phyloP scores from a whole-genome alignment of 331 rosid species.

The Erythrophleum ivorense region DNA sequence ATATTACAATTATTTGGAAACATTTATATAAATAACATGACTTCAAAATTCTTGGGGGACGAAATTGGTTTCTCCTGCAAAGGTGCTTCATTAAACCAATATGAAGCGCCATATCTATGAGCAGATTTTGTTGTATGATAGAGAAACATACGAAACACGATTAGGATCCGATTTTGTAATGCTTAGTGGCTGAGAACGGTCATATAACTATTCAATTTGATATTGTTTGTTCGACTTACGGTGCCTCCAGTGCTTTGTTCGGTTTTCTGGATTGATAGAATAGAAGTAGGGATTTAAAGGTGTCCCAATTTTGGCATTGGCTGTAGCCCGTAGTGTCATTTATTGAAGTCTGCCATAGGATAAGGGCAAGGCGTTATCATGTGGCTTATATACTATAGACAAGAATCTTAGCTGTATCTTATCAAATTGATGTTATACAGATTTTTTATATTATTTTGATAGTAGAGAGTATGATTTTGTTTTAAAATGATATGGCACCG shows the following conservation, averaged over 20 bases:
- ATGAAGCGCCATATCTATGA: constrained; percentile 46
- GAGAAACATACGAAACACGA: constrained; percentile 43
- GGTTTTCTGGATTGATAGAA: background rate
- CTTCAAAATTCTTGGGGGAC: constrained; percentile 51
- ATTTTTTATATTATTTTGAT: background rate
- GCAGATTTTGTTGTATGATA: constrained; percentile 60
- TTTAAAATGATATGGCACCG: background rate
- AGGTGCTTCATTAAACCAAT: constrained; percentile 42
- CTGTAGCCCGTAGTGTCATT: background rate
- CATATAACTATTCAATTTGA: constrained; percentile 24
- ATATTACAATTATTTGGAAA: constrained; percentile 47
- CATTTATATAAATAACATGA: constrained; percentile 43
- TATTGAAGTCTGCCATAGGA: background rate
- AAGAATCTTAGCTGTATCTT: background rate
- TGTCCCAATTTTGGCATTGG: background rate
- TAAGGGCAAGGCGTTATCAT: background rate
- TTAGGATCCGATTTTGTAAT: constrained; percentile 54
- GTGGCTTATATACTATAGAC: background rate
- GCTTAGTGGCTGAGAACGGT: constrained; percentile 46
- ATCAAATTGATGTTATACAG: background rate
- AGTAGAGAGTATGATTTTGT: background rate
- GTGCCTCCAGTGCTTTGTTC: constrained; percentile 18
- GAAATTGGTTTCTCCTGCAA: constrained; percentile 55
- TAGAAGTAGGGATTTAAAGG: background rate
- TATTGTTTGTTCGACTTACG: constrained; percentile 29